phyloP scores from a whole-genome alignment of 768 basidiomycete species.

The Baorangia bicolor region DNA sequence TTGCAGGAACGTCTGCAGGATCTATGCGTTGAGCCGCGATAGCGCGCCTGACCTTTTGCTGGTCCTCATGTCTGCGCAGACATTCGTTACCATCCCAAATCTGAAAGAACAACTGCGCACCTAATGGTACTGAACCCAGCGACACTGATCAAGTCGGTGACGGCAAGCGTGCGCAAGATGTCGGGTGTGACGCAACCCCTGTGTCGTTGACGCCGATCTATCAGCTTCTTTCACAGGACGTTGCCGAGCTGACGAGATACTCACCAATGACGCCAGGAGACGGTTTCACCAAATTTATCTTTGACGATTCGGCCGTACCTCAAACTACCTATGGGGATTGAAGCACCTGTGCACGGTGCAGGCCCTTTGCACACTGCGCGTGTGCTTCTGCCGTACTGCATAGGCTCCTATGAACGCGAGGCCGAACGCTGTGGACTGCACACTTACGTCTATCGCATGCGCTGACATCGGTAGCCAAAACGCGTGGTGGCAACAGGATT shows the following conservation, averaged over 20 bases:
- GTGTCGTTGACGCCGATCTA: neutral
- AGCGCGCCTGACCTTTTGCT: constrained; percentile 60
- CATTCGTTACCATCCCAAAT: neutral
- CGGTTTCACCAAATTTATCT: constrained; percentile 54
- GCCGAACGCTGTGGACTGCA: too few relatives aligned
- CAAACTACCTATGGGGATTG: constrained; percentile 54
- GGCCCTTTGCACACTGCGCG: constrained; percentile 69
- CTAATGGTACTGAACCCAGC: constrained; percentile 51
- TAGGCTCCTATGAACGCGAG: constrained; percentile 8
- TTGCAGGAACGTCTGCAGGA: constrained; percentile 53
- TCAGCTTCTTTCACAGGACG: constrained; percentile 19
- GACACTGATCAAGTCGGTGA: constrained; percentile 40
- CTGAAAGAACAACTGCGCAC: constrained; percentile 35
- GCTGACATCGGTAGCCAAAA: constrained; percentile 9
- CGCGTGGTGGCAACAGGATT: neutral
- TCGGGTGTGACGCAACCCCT: constrained; percentile 73
- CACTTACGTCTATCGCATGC: constrained; percentile 36
- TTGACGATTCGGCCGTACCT: constrained; percentile 58
- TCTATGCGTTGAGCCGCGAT: constrained; percentile 54
- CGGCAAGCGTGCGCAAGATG: constrained; percentile 52
- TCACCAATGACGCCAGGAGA: constrained; percentile 80
- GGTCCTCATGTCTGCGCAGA: constrained; percentile 51
- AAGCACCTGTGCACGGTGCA: constrained; percentile 53
- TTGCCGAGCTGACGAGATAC: constrained; percentile 16
- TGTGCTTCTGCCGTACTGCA: constrained; percentile 70